Percentiles rank a stretch among this genome's conserved stretches.
Evolutionary conservation across 2,329 filamentous ascomycete species (phyloP).

Genomic region (Fusarium gaditjirri): DNA sequence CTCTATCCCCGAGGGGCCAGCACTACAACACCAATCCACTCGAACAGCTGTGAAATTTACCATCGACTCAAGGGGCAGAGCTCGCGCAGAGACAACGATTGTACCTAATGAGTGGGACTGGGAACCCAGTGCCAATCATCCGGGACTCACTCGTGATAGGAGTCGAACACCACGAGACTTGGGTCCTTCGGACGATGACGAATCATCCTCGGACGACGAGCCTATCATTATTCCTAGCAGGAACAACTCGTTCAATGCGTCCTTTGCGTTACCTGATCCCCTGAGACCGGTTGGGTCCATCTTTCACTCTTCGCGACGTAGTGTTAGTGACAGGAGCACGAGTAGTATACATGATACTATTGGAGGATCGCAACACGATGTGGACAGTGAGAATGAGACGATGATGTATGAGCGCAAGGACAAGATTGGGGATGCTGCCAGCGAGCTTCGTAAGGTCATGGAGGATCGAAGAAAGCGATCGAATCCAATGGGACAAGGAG

Average conservation of each 20-base stretch:
- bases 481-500: slow-evolving; percentile 47
- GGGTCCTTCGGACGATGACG: slow-evolving; percentile 62
- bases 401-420: slow-evolving; percentile 59
- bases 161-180: slow-evolving; percentile 49
- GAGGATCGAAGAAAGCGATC: slow-evolving; percentile 61
- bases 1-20: slow-evolving; percentile 66
- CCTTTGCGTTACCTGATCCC: slow-evolving; percentile 67
- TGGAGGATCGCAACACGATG: slow-evolving; percentile 52
- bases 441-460: slow-evolving; percentile 68
- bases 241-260: slow-evolving; percentile 62
- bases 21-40: slow-evolving; percentile 54
- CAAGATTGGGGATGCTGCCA: slow-evolving; percentile 66
- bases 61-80: slow-evolving; percentile 70
- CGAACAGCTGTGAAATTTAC: slow-evolving; percentile 70
- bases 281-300: slow-evolving; percentile 60
- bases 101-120: slow-evolving; percentile 50
- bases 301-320: slow-evolving; percentile 59
- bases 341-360: slow-evolving; percentile 54
- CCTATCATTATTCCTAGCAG: slow-evolving; percentile 73
- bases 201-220: slow-evolving; percentile 71
- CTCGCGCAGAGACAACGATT: slow-evolving; percentile 64
- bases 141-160: slow-evolving; percentile 46
- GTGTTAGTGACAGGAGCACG: slow-evolving; percentile 61
- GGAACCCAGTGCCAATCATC: slow-evolving; percentile 42
- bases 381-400: slow-evolving; percentile 70